phyloP scores from a whole-genome alignment of 257 asterid genomes.

The Gynochthodes officinalis region DNA sequence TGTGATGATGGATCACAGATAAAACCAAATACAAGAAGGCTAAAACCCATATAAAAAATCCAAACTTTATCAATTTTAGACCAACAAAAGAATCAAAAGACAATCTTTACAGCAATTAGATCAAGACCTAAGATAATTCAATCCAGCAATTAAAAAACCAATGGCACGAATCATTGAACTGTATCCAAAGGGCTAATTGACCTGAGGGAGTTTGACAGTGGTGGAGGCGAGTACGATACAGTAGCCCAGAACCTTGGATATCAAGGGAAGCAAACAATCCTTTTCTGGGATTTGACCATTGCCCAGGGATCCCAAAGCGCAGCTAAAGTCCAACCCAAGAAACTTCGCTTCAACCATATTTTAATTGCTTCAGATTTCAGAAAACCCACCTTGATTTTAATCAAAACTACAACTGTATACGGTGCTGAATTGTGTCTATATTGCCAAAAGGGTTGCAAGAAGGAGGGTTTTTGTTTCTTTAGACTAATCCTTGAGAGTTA shows the following conservation, averaged over 20 bases:
- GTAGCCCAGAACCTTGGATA: conserved; percentile 88
- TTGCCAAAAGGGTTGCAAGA: neutral
- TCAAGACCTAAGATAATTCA: conserved; percentile 11
- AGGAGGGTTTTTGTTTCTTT: neutral
- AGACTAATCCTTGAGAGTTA: neutral
- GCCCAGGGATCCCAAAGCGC: conserved; percentile 71
- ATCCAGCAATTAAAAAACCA: neutral
- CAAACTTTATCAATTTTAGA: conserved; percentile 9
- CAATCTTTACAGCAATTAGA: conserved; percentile 7
- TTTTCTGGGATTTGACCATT: conserved; percentile 83
- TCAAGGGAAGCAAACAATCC: conserved; percentile 84
- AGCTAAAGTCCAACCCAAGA: conserved; percentile 86
- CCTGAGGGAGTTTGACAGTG: conserved; percentile 97
- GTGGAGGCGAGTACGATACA: conserved; percentile 95
- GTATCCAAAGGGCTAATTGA: conserved; percentile 17
- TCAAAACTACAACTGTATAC: neutral
- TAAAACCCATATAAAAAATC: conserved; percentile 16
- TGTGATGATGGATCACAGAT: neutral
- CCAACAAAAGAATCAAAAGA: neutral
- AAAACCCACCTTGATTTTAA: neutral
- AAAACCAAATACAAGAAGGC: neutral
- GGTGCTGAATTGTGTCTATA: neutral
- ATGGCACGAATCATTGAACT: neutral
- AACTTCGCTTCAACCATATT: conserved; percentile 65
- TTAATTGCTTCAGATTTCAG: neutral